Conservation (phyloP, 2,329 filamentous ascomycete species). For the Arthrinium puccinioides region DNA sequence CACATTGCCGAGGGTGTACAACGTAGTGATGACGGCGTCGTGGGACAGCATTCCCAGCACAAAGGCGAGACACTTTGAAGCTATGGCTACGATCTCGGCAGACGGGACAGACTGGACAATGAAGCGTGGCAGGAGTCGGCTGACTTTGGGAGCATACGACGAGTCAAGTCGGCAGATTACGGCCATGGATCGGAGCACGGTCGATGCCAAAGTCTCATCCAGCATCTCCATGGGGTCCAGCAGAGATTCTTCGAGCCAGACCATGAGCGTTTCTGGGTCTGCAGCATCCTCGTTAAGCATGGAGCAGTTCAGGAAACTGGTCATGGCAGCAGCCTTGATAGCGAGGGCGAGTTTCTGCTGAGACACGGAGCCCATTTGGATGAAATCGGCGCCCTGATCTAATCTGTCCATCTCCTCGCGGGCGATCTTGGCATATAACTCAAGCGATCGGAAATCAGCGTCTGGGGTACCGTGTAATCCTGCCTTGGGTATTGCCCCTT, state of each 20-base stretch:
- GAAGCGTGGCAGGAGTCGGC: constrained; percentile 73
- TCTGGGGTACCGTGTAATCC: constrained; percentile 34
- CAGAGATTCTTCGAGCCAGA: constrained; percentile 80
- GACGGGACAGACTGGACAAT: constrained; percentile 77
- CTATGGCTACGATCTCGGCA: constrained; percentile 62
- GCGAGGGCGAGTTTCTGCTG: constrained; percentile 82
- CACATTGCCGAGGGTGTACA: constrained; percentile 95
- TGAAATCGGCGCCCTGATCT: constrained; percentile 84
- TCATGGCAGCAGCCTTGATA: constrained; percentile 75
- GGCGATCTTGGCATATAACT: constrained; percentile 64
- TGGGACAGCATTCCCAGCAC: constrained; percentile 78
- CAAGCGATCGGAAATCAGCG: constrained; percentile 48
- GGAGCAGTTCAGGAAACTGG: constrained; percentile 79
- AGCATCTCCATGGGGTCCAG: constrained; percentile 76
- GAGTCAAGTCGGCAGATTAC: constrained; percentile 71
- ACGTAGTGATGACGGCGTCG: constrained; percentile 87
- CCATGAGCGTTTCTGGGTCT: constrained; percentile 70
- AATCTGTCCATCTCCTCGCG: constrained; percentile 78
- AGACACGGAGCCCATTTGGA: constrained; percentile 75
- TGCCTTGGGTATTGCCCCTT: constrained; percentile 38
- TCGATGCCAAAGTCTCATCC: constrained; percentile 67
- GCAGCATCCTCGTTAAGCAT: constrained; percentile 75
- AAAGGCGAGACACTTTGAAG: constrained; percentile 77
- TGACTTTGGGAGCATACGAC: constrained; percentile 65
- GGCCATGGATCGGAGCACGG: constrained; percentile 74